A percentile compares a stretch with the other conserved stretches of the same genome.
These are phyloP conservation scores for Cocos nucifera DNA, from an alignment of 176 grass and related monocot genomes.

Conservation along the genomic window DNA sequence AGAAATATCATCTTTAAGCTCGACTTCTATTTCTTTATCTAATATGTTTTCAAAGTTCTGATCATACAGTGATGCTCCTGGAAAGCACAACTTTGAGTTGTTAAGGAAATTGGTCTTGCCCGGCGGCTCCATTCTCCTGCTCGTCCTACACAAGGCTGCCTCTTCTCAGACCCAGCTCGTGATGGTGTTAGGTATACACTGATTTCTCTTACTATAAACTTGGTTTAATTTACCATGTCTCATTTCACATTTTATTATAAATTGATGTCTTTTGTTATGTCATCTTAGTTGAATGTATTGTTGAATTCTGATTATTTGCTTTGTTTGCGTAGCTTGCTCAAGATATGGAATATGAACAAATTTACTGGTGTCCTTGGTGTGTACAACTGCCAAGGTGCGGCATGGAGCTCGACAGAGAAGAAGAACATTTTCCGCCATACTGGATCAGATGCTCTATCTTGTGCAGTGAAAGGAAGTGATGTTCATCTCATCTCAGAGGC, in stretches of 20 bases:
- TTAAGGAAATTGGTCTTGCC: slow-evolving; percentile 83
- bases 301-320: neutral
- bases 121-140: slow-evolving; percentile 73
- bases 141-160: slow-evolving; percentile 70
- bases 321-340: slow-evolving; percentile 53
- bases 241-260: neutral
- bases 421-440: slow-evolving; percentile 70
- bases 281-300: neutral
- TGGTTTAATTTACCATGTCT: too few relatives aligned
- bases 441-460: slow-evolving; percentile 40
- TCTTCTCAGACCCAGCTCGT: slow-evolving; percentile 73
- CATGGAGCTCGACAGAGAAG: slow-evolving; percentile 89
- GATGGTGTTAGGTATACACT: slow-evolving; percentile 50
- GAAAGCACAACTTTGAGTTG: slow-evolving; percentile 82
- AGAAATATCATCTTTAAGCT: too few relatives aligned
- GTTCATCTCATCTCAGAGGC: slow-evolving; percentile 74
- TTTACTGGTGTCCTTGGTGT: slow-evolving; percentile 80
- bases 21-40: too few relatives aligned
- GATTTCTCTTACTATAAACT: too few relatives aligned
- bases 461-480: slow-evolving; percentile 45
- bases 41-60: neutral
- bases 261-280: neutral
- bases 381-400: slow-evolving; percentile 96
- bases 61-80: slow-evolving; percentile 61
- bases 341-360: slow-evolving; percentile 99